Evolutionary conservation across 352 stramenopile species (phyloP).

Genomic region (Globisporangium cystogenes): DNA sequence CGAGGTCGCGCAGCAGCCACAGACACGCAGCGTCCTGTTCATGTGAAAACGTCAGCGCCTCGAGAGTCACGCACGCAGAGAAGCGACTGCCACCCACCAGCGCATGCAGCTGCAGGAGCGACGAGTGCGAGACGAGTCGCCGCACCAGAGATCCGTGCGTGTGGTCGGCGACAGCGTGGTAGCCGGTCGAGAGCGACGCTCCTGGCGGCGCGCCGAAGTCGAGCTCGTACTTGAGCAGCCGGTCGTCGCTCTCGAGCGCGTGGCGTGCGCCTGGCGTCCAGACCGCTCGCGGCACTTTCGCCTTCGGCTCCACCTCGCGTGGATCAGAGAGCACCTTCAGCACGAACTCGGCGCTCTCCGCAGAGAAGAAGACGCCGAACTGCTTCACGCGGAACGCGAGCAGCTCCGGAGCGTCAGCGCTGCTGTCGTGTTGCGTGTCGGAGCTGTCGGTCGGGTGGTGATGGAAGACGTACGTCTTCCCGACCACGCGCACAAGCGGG

Average conservation of each 20-base stretch:
- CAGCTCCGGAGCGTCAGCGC: constrained; percentile 7
- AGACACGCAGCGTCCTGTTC: constrained; percentile 2
- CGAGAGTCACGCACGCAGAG: no score
- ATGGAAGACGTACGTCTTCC: constrained; percentile 37
- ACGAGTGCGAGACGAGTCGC: constrained; percentile 12
- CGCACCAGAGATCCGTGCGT: neutral
- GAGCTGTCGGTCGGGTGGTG: constrained; percentile 13
- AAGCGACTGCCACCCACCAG: constrained; percentile 12
- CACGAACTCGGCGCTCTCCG: constrained; percentile 17
- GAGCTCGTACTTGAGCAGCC: constrained; percentile 25
- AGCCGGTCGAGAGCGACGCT: neutral
- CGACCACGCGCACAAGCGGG: constrained; percentile 13
- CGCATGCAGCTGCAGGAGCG: constrained; percentile 20
- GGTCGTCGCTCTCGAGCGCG: constrained; percentile 13
- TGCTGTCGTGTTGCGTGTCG: neutral
- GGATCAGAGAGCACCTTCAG: neutral
- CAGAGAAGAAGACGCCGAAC: constrained; percentile 30
- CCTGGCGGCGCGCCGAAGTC: constrained; percentile 1
- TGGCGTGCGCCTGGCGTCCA: constrained; percentile 24
- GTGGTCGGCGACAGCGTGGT: neutral
- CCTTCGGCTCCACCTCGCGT: neutral
- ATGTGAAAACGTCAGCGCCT: no score
- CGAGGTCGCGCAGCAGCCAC: constrained; percentile 3
- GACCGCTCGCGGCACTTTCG: constrained; percentile 3
- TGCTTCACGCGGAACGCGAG: constrained; percentile 17